A percentile compares a stretch with the other conserved stretches of the same genome.
These are phyloP conservation scores for Hanseniaspora vineae DNA, from an alignment of 805 yeast genomes.

Conservation along the genomic window DNA sequence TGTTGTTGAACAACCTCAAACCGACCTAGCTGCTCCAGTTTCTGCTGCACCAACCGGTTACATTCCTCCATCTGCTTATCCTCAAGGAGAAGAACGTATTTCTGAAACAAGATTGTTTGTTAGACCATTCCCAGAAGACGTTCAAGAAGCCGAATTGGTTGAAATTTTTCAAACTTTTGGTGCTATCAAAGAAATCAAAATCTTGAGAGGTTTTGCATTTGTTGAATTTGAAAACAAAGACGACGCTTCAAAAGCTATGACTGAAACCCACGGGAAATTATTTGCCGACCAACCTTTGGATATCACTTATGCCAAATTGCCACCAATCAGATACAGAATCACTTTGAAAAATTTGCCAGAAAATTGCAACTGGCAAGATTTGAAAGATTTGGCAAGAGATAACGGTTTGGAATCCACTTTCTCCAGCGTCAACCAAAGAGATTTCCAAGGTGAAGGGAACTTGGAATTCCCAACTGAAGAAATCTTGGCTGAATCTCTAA, in stretches of 20 bases:
- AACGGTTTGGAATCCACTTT: constrained; percentile 56
- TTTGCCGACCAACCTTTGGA: constrained; percentile 41
- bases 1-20: background rate
- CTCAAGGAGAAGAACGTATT: constrained; percentile 22
- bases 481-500: constrained; percentile 61
- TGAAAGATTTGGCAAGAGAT: constrained; percentile 81
- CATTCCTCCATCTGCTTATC: background rate
- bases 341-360: constrained; percentile 60
- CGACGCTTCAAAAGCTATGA: constrained; percentile 62
- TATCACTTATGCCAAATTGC: constrained; percentile 29
- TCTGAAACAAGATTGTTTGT: constrained; percentile 39
- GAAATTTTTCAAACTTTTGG: constrained; percentile 58
- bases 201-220: constrained; percentile 78
- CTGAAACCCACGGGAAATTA: constrained; percentile 57
- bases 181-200: constrained; percentile 50
- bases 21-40: background rate
- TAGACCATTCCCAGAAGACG: constrained; percentile 50
- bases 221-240: constrained; percentile 71
- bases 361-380: constrained; percentile 75
- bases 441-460: constrained; percentile 34
- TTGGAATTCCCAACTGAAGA: constrained; percentile 47
- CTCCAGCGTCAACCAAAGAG: constrained; percentile 32
- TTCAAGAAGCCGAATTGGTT: constrained; percentile 45
- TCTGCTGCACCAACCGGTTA: background rate
- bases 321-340: constrained; percentile 64